phyloP scores from a whole-genome alignment of 83 land plant genomes.

The Picea engelmannii region DNA sequence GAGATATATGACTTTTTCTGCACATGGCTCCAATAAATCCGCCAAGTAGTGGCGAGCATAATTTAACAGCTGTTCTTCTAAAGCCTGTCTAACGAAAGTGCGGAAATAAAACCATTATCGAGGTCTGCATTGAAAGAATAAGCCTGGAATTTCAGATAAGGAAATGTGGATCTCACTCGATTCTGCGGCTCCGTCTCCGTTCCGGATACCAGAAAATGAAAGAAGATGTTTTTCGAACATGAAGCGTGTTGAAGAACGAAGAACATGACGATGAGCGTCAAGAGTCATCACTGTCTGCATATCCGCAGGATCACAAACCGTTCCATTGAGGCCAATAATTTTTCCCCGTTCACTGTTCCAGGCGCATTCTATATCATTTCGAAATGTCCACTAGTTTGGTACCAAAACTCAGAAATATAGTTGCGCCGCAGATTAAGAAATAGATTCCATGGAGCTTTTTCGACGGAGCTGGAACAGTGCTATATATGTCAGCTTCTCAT shows the following conservation, averaged over 20 bases:
- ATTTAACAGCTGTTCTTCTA: constrained; percentile 70
- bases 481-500: too few species aligned
- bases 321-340: neutral
- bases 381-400: constrained; percentile 12
- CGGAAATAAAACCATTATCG: constrained; percentile 56
- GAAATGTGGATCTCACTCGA: constrained; percentile 50
- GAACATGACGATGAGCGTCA: constrained; percentile 61
- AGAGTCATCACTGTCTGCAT: constrained; percentile 72
- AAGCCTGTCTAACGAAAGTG: constrained; percentile 53
- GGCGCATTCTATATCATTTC: constrained; percentile 47
- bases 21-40: constrained; percentile 45
- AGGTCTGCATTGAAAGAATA: constrained; percentile 49
- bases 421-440: too few species aligned
- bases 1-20: constrained; percentile 60
- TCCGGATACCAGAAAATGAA: constrained; percentile 54
- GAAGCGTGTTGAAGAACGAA: constrained; percentile 62
- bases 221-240: constrained; percentile 64
- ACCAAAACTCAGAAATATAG: too few species aligned
- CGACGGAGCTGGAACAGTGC: too few species aligned
- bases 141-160: constrained; percentile 50
- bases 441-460: too few species aligned
- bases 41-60: constrained; percentile 72
- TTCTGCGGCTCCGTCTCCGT: constrained; percentile 30
- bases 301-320: constrained; percentile 48
- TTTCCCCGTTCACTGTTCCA: too few species aligned